These are phyloP conservation scores for Trifolium fragiferum DNA, from an alignment of 306 rosid species.

Conservation along the genomic window DNA sequence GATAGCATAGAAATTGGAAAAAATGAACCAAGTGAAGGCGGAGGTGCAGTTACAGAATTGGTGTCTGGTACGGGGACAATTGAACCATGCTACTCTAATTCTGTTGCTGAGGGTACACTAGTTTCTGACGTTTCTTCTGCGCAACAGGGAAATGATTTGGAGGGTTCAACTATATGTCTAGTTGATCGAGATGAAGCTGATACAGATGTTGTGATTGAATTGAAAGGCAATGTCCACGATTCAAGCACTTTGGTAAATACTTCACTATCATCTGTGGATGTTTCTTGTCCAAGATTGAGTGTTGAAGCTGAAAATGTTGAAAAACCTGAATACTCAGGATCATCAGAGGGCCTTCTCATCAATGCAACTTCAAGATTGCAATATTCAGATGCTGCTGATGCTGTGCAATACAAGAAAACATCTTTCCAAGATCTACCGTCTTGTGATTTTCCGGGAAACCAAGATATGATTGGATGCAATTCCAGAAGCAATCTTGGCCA, in stretches of 20 bases:
- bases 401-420: slow-evolving; percentile 43
- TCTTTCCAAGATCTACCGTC: slow-evolving; percentile 48
- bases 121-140: slow-evolving; percentile 46
- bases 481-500: slow-evolving; percentile 49
- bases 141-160: slow-evolving; percentile 41
- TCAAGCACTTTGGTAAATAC: slow-evolving; percentile 49
- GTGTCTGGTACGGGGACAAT: slow-evolving; percentile 44
- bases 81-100: slow-evolving; percentile 34
- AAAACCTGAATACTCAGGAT: slow-evolving; percentile 41
- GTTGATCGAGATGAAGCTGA: slow-evolving; percentile 44
- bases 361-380: slow-evolving; percentile 44
- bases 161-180: slow-evolving; percentile 28
- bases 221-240: slow-evolving; percentile 44
- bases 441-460: slow-evolving; percentile 45
- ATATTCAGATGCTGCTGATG: slow-evolving; percentile 32
- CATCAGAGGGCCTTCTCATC: slow-evolving; percentile 45
- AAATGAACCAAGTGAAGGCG: slow-evolving; percentile 41
- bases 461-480: slow-evolving; percentile 34
- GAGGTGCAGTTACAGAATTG: slow-evolving; percentile 40
- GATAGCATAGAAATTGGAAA: slow-evolving; percentile 43
- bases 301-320: slow-evolving; percentile 48
- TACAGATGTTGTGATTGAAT: slow-evolving; percentile 41
- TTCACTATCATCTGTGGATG: slow-evolving; percentile 43
- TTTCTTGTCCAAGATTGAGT: slow-evolving; percentile 53
- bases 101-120: slow-evolving; percentile 48